Percentiles rank a stretch among this genome's conserved stretches.
Evolutionary conservation across 306 rosid genomes (phyloP).

Genomic region (Hippophae rhamnoides): DNA sequence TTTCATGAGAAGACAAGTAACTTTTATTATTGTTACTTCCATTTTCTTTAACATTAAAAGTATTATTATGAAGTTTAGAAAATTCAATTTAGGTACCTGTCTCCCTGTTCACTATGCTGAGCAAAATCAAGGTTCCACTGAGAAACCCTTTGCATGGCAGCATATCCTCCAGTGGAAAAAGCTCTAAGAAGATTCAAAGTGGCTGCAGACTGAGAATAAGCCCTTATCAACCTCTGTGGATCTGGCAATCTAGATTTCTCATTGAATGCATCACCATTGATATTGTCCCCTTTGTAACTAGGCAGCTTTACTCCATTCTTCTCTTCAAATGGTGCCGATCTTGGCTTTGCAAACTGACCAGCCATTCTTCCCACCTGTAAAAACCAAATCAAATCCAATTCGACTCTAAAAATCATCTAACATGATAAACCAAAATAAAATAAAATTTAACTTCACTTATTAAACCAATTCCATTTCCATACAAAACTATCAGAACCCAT

Average conservation of each 20-base stretch:
- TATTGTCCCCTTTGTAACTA: conserved; percentile 58
- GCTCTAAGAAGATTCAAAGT: conserved; percentile 63
- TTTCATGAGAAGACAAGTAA: too few relatives aligned
- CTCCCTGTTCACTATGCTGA: conserved; percentile 63
- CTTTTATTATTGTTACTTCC: too few relatives aligned
- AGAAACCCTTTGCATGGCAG: conserved; percentile 68
- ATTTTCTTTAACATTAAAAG: too few relatives aligned
- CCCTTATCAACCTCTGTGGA: conserved; percentile 64
- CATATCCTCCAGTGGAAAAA: conserved; percentile 76
- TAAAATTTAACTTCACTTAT: too few relatives aligned
- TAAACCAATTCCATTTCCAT: background rate
- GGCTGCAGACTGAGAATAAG: conserved; percentile 64
- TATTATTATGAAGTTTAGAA: background rate
- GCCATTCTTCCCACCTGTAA: conserved; percentile 77
- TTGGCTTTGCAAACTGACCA: conserved; percentile 70
- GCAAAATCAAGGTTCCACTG: conserved; percentile 76
- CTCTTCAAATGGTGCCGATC: conserved; percentile 41
- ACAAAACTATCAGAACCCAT: background rate
- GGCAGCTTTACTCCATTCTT: conserved; percentile 55
- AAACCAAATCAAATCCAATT: background rate
- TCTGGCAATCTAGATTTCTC: conserved; percentile 61
- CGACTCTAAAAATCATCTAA: background rate
- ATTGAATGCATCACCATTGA: conserved; percentile 49
- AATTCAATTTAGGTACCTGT: conserved; percentile 33
- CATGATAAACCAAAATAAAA: too few relatives aligned